Base-by-base conservation (phyloP, 2,329 filamentous ascomycete genomes). In the Cercospora zeae-maydis region DNA sequence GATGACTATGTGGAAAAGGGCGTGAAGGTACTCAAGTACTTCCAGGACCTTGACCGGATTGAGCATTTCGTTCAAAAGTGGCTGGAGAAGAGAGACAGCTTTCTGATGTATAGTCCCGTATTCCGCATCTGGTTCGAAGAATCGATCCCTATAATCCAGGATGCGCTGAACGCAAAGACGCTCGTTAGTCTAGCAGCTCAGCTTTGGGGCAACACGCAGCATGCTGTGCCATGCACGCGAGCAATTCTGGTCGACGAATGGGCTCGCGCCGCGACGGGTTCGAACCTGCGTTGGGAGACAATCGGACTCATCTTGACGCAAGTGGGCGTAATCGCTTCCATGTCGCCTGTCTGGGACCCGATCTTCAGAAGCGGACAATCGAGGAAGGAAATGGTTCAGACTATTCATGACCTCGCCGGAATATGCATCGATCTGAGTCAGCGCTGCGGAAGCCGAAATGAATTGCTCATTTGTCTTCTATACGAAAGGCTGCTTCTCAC, bases 221-320 rank as follows among this genome's bases (percentile, higher is more conserved):
- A 66, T 13, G 71, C 74, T 11, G 57, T 77, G 1, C 67, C 66
- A 4, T 65, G 75, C 21, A 69, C 72, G 36, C 67, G 71, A 14
- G 62, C 70, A 6, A 77, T 71, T 0, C 71, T 73, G 3, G 67
- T 74, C 6, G 66, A 67, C n/a, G 72, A 76, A 3, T 79, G 77
- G 66, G 74, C 72, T 21, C 55, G 64, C 2, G 70, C 69, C 19
- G 72, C 72, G 4, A 77, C 77, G 5, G 77, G 77, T 2, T 63
- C 73, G 8, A 67, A 72, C 30, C 58, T 79, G 8, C 70, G 77
- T 55, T 79, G 77, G 77, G 77, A 79, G 56, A 73, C 76, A 11
- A 66, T 79, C 2, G 77, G 77, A 0, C 70, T 77, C 9, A 58
- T 78, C 0, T 64, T 76, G 11, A 71, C 73, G 3, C 58, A 75